Evolutionary conservation across 768 basidiomycete genomes (phyloP), one percentile per base, ranked within the genome.

Genomic region (Udeniomyces megalosporus): DNA sequence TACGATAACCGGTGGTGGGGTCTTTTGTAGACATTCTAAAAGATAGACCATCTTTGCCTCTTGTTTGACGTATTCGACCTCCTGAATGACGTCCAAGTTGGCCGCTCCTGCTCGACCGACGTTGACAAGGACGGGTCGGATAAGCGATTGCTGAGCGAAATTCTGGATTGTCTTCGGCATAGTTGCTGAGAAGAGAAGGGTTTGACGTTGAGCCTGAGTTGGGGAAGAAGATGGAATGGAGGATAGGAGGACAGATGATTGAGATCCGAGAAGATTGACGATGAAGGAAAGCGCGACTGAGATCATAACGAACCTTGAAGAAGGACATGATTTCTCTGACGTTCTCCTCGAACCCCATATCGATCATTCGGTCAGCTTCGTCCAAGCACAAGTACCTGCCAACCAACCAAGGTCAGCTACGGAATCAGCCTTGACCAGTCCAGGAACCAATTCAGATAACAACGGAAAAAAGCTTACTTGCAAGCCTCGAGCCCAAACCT

Each of bases 21-120:
- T 99, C 77, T 97, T 99, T 72, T 97, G 95, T 65, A 99, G 74
- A 72, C 92, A 96, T 74, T 99, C 95, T 51, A 99, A 78, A 17
- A 97, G 80, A 73, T 97, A 99, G 1, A 99, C 92, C 95, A 97
- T 97, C 75, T 99, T 99, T 0, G 95, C 95, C 75, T 97, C 95
- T 71, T 95, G 91, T 75, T 99, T 99, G 69, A 99, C 95, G 69
- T 95, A 97, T 76, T 99, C 95, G 24, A 97, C 88, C 32, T 96
- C 86, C 45, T 91, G 90, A 31, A 97, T 78, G 2, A 99, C 90
- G 70, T 97, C 93, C 72, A 99, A 75, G 73, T 92, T 93, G 46
- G 95, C 95, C 24, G 95, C 95, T 70, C 95, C 95, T 7, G 95
- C 93, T 70, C 95, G 85, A 26, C 95, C 93, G 48, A 97, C 92